A percentile compares a stretch with the other conserved stretches of the same genome.
phyloP scores from a whole-genome alignment of 768 basidiomycete genomes.

The Mycena vitilis region DNA sequence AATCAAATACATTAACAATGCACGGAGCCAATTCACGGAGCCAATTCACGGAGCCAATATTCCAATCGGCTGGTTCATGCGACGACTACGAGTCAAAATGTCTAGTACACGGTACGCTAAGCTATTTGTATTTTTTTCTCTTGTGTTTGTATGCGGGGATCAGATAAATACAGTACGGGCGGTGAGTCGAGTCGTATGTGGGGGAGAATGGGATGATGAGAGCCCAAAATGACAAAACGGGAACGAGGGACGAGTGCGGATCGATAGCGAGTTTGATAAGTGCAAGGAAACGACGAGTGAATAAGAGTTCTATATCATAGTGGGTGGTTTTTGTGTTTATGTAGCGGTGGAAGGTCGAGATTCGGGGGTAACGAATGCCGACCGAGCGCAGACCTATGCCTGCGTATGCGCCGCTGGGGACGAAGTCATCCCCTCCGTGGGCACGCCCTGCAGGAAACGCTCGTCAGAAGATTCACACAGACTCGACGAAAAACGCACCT shows the following conservation, averaged over 20 bases:
- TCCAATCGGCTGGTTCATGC: no score
- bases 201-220: not conserved
- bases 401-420: not conserved
- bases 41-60: no score
- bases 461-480: not conserved
- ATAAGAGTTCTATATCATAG: no score
- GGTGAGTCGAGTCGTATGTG: not conserved
- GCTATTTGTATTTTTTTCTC: not conserved
- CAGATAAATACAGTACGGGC: not conserved
- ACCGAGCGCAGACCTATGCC: not conserved
- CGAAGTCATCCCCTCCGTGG: slow-evolving; percentile 6
- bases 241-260: not conserved
- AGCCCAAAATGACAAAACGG: not conserved
- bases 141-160: not conserved
- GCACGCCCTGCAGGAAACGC: slow-evolving; percentile 15
- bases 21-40: not conserved
- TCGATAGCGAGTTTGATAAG: slow-evolving; percentile 2
- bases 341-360: not conserved
- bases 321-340: not conserved
- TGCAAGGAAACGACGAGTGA: not conserved
- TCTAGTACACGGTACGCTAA: not conserved
- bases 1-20: not conserved
- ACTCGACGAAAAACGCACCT: slow-evolving; percentile 56
- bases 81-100: no score
- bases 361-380: no score